These are phyloP conservation scores for Fusarium sp. DNA, from an alignment of 2,329 filamentous ascomycete species.

Conservation along the genomic window DNA sequence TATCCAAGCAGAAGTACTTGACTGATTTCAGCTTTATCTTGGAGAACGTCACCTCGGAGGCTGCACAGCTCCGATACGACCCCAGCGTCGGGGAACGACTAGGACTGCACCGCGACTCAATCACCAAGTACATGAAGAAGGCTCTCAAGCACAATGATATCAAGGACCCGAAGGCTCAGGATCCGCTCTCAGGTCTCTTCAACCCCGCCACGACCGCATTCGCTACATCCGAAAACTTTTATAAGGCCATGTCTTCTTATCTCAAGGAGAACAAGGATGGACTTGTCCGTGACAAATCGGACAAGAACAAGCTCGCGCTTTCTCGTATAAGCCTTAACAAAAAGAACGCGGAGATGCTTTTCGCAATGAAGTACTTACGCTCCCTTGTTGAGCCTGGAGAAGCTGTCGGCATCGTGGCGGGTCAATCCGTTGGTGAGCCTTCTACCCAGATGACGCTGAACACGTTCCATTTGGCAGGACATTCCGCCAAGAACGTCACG, in stretches of 20 bases:
- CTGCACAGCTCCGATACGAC: conserved; percentile 79
- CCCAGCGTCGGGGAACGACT: conserved; percentile 61
- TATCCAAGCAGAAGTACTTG: conserved; percentile 93
- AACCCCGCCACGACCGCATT: conserved; percentile 84
- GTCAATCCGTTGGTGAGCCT: conserved; percentile 95
- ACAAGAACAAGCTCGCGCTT: conserved; percentile 48
- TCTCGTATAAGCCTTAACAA: conserved; percentile 64
- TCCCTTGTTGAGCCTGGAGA: conserved; percentile 95
- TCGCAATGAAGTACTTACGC: conserved; percentile 92
- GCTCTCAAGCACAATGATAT: conserved; percentile 79
- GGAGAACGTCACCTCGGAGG: conserved; percentile 85
- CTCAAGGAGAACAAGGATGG: conserved; percentile 80
- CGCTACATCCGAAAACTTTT: conserved; percentile 91
- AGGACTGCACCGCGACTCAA: conserved; percentile 67
- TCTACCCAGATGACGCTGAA: conserved; percentile 99
- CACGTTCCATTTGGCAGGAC: conserved; percentile 99
- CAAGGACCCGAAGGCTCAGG: conserved; percentile 69
- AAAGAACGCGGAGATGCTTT: conserved; percentile 84
- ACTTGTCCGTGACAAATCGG: conserved; percentile 63
- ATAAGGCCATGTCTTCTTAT: conserved; percentile 78
- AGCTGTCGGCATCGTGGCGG: conserved; percentile 95
- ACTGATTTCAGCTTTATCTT: conserved; percentile 91
- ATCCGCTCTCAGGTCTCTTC: conserved; percentile 80
- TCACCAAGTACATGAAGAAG: conserved; percentile 84
- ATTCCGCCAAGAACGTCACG: conserved; percentile 98